Evolutionary conservation across 2,329 filamentous ascomycete genomes (phyloP).

Genomic region (Calonectria pteridis): DNA sequence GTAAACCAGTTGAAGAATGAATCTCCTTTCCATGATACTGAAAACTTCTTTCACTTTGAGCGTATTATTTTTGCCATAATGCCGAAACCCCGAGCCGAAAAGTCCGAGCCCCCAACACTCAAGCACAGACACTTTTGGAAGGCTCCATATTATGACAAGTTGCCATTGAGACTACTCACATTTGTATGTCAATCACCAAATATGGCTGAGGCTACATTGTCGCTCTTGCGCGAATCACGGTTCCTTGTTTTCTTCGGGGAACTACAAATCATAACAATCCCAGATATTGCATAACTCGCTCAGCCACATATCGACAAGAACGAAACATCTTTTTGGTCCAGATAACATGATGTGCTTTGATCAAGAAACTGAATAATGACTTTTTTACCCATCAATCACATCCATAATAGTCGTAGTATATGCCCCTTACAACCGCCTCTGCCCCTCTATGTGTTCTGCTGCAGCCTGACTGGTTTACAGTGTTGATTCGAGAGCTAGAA

Average conservation of each 20-base stretch:
- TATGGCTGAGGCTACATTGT: neutral
- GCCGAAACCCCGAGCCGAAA: slow-evolving; percentile 42
- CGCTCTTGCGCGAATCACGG: neutral
- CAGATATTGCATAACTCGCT: neutral
- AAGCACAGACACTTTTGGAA: neutral
- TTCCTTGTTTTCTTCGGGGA: neutral
- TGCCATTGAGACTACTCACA: neutral
- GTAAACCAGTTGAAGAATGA: neutral
- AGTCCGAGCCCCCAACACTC: slow-evolving; percentile 26
- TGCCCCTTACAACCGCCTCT: neutral
- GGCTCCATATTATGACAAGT: neutral
- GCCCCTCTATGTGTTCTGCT: neutral
- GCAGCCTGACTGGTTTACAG: neutral
- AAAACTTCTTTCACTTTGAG: neutral
- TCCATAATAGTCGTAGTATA: neutral
- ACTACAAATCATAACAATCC: neutral
- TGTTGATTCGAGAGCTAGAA: slow-evolving; percentile 62
- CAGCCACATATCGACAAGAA: neutral
- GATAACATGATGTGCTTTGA: neutral
- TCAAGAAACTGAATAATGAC: slow-evolving; percentile 1
- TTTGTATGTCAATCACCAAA: neutral
- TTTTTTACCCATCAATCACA: neutral
- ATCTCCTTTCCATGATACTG: neutral
- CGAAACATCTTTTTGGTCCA: slow-evolving; percentile 7
- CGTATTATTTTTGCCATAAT: neutral